Evolutionary conservation across 192 early-diverging fungal species (phyloP).

Genomic region (Glomus cerebriforme): DNA sequence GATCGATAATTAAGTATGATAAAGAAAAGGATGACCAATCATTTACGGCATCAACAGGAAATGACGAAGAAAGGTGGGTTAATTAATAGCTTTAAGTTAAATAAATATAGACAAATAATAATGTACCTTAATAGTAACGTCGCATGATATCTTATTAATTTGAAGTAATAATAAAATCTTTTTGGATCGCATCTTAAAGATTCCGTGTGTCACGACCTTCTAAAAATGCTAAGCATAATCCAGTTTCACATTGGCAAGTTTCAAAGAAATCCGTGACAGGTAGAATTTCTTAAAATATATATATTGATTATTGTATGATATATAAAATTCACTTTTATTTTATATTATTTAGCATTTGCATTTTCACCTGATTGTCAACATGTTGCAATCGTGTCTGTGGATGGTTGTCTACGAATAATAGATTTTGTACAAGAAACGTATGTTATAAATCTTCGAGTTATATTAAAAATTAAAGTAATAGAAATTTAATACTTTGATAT

Average conservation of each 20-base stretch:
- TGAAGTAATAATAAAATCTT: constrained; percentile 9
- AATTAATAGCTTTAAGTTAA: constrained; percentile 12
- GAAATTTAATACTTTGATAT: background rate
- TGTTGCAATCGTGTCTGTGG: constrained; percentile 77
- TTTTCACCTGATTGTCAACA: constrained; percentile 86
- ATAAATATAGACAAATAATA: constrained; percentile 4
- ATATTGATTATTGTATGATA: background rate
- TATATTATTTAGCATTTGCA: constrained; percentile 55
- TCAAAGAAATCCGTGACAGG: constrained; percentile 72
- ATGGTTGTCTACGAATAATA: constrained; percentile 78
- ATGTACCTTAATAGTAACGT: background rate
- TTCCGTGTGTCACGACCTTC: constrained; percentile 59
- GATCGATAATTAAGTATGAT: constrained; percentile 82
- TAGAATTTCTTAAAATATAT: constrained; percentile 30
- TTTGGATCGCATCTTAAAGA: constrained; percentile 28
- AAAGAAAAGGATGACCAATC: constrained; percentile 82
- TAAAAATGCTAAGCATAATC: constrained; percentile 76
- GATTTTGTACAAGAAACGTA: constrained; percentile 69
- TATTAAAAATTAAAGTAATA: background rate
- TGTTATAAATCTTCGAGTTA: background rate
- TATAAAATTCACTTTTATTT: background rate
- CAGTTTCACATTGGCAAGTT: constrained; percentile 79
- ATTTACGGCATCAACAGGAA: constrained; percentile 1
- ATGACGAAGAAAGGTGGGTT: constrained; percentile 40
- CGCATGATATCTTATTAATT: background rate